phyloP scores from a whole-genome alignment of 305 asterid genomes.

The Fraxinus albicans region DNA sequence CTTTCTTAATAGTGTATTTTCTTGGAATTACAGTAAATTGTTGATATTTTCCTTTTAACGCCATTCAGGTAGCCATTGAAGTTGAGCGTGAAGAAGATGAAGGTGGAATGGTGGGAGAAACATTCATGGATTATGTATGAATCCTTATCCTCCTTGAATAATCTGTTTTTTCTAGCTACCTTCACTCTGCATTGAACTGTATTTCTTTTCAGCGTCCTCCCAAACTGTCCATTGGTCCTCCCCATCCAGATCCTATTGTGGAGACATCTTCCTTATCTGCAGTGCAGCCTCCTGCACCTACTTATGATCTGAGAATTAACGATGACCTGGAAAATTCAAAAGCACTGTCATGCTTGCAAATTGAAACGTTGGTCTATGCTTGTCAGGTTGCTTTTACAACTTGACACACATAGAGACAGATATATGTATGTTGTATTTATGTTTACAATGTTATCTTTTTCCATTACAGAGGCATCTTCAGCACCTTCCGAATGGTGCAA shows the following conservation, averaged over 20 bases:
- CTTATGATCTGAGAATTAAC: constrained; percentile 69
- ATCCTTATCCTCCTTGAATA: background rate
- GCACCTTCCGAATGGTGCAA: constrained; percentile 73
- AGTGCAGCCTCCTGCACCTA: constrained; percentile 95
- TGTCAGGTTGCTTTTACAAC: constrained; percentile 66
- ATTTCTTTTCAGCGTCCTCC: constrained; percentile 70
- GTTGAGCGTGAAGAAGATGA: constrained; percentile 98
- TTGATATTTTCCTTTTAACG: constrained; percentile 20
- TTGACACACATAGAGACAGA: background rate
- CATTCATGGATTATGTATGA: constrained; percentile 86
- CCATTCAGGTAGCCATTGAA: constrained; percentile 77
- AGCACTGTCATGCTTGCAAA: constrained; percentile 89
- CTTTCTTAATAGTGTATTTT: background rate
- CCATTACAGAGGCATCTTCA: constrained; percentile 82
- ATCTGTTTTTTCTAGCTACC: background rate
- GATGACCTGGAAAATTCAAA: constrained; percentile 77
- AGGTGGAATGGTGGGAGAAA: constrained; percentile 94
- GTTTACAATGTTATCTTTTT: constrained; percentile 12
- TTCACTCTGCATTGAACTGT: constrained; percentile 5
- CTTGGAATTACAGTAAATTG: constrained; percentile 11
- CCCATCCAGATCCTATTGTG: constrained; percentile 95
- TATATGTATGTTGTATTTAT: background rate
- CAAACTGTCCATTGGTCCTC: constrained; percentile 79
- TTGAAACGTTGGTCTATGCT: constrained; percentile 94
- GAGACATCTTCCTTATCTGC: constrained; percentile 96